Percentiles rank a stretch among this genome's conserved stretches.
These are phyloP conservation scores for Murraya paniculata DNA, from an alignment of 345 rosid genomes.

Conservation along the genomic window DNA sequence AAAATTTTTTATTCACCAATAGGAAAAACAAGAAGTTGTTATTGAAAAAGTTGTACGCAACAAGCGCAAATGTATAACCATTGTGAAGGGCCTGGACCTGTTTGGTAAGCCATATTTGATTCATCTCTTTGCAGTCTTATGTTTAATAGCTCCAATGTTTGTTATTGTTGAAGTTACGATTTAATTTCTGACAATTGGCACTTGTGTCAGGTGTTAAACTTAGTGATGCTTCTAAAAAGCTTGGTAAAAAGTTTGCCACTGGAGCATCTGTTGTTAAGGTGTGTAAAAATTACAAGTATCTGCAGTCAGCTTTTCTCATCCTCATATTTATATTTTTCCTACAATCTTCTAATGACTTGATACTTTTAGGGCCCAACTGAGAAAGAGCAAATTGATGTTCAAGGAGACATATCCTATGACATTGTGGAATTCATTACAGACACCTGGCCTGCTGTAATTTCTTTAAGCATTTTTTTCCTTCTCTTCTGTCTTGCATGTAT, in stretches of 20 bases:
- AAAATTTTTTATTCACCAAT: background rate
- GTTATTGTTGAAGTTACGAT: background rate
- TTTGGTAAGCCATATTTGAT: slow-evolving; percentile 59
- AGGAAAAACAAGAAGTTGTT: slow-evolving; percentile 91
- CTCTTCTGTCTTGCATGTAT: background rate
- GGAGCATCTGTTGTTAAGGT: slow-evolving; percentile 99
- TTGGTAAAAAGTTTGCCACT: slow-evolving; percentile 96
- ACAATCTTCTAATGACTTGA: slow-evolving; percentile 4
- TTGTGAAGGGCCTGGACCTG: slow-evolving; percentile 86
- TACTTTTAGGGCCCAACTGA: slow-evolving; percentile 86
- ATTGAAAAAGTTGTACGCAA: slow-evolving; percentile 88
- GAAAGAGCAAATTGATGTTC: slow-evolving; percentile 96
- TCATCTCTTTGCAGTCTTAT: slow-evolving; percentile 7
- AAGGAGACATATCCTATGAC: slow-evolving; percentile 90
- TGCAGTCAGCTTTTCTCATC: slow-evolving; percentile 3
- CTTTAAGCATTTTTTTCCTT: background rate
- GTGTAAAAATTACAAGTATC: slow-evolving; percentile 4
- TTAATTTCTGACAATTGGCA: slow-evolving; percentile 14
- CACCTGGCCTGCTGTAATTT: slow-evolving; percentile 80
- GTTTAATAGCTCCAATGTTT: background rate
- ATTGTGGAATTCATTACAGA: slow-evolving; percentile 83
- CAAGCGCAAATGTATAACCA: slow-evolving; percentile 92
- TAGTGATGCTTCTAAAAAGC: slow-evolving; percentile 89
- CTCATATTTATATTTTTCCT: slow-evolving; percentile 4
- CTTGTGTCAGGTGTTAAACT: slow-evolving; percentile 72